Conservation (phyloP, 768 basidiomycete species). For the Strobilomyces echinocephalus region DNA sequence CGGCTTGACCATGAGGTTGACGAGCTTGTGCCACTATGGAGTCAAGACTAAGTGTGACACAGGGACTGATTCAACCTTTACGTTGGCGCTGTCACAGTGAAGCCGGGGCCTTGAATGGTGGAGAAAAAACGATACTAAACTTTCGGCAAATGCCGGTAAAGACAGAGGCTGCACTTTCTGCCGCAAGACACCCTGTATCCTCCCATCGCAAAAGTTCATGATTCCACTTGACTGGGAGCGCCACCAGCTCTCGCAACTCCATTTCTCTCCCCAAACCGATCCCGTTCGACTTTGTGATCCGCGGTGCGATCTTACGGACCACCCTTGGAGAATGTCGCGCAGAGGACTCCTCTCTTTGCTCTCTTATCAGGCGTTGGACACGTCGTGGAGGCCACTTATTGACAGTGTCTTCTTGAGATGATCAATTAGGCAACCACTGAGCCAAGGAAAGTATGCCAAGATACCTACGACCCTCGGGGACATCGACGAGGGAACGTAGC, state of each 20-base stretch:
- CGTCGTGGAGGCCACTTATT: no score
- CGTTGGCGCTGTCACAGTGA: no score
- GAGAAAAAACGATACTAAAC: no score
- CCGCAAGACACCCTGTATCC: conserved; percentile 15
- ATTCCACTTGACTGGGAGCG: conserved; percentile 86
- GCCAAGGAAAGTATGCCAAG: conserved; percentile 29
- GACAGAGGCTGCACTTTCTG: no score
- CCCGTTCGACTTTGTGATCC: conserved; percentile 90
- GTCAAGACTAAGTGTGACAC: no score
- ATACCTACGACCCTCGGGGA: not conserved
- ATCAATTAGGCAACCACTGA: not conserved
- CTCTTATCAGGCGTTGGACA: no score
- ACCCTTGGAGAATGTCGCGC: conserved; percentile 71
- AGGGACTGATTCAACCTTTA: no score
- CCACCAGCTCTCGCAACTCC: conserved; percentile 96
- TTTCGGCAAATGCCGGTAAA: no score
- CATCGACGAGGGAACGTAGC: conserved; percentile 3
- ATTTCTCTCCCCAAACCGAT: conserved; percentile 69
- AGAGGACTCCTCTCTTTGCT: conserved; percentile 25
- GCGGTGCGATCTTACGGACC: conserved; percentile 72
- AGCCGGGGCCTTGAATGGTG: no score
- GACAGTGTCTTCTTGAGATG: not conserved
- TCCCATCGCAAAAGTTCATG: conserved; percentile 80
- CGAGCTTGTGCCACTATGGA: no score
- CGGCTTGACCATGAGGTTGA: no score